Evolutionary conservation across 2,329 filamentous ascomycete genomes (phyloP).

Genomic region (Talaromyces sp.): DNA sequence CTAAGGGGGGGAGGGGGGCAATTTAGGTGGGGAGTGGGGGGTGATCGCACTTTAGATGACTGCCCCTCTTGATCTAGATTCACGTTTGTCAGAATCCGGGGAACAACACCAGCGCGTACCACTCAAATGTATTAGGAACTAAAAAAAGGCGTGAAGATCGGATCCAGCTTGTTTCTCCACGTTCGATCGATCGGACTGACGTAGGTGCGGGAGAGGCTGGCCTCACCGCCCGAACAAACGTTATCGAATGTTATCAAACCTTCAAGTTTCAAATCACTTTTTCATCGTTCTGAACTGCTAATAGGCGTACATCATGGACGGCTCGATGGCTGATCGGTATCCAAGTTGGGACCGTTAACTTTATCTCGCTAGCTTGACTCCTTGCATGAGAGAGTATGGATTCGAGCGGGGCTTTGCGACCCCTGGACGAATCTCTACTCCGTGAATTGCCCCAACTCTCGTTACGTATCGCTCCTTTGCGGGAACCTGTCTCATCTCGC

Average conservation of each 20-base stretch:
- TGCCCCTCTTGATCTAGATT: too few species aligned
- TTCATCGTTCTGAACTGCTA: not conserved
- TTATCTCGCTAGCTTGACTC: slow-evolving; percentile 1
- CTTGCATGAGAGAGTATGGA: slow-evolving; percentile 33
- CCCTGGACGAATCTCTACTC: slow-evolving; percentile 46
- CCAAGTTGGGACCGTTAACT: not conserved
- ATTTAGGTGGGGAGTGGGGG: too few species aligned
- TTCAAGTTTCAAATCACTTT: not conserved
- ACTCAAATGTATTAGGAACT: too few species aligned
- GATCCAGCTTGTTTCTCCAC: not conserved
- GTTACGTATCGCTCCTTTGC: slow-evolving; percentile 52
- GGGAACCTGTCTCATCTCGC: slow-evolving; percentile 48
- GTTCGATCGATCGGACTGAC: not conserved
- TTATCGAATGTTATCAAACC: slow-evolving; percentile 3
- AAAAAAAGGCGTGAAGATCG: not conserved
- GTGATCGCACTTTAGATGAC: too few species aligned
- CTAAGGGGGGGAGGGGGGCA: too few species aligned
- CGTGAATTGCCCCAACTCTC: slow-evolving; percentile 47
- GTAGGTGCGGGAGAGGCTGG: not conserved
- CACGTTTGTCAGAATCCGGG: too few species aligned
- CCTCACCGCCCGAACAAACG: slow-evolving; percentile 4
- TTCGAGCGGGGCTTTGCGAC: slow-evolving; percentile 32
- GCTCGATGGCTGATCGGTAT: slow-evolving; percentile 5
- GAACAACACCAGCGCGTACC: too few species aligned
- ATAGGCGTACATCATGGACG: slow-evolving; percentile 8